A percentile compares a stretch with the other conserved stretches of the same genome.
These are phyloP conservation scores for Saturnispora besseyi DNA, from an alignment of 805 yeast species.

Conservation along the genomic window DNA sequence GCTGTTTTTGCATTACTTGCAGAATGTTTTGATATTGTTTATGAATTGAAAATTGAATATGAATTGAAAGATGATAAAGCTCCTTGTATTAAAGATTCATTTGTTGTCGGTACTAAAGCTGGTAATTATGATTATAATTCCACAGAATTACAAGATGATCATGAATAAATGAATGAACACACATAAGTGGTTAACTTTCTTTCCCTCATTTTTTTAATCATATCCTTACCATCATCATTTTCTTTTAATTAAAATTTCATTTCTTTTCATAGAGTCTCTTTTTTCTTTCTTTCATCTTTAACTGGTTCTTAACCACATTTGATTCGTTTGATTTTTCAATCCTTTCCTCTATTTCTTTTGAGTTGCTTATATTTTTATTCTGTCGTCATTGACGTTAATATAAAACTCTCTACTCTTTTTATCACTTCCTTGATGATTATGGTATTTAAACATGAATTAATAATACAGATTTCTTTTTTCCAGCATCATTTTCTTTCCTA, in stretches of 20 bases:
- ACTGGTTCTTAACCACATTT: not conserved
- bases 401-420: not conserved
- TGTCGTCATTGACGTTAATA: not conserved
- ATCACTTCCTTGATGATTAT: not conserved
- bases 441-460: not conserved
- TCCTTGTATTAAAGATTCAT: conserved; percentile 20
- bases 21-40: conserved; percentile 88
- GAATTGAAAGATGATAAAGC: conserved; percentile 47
- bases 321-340: not conserved
- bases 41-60: conserved; percentile 80
- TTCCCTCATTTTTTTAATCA: not conserved
- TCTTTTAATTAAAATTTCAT: not conserved
- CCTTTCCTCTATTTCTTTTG: not conserved
- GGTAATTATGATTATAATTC: conserved; percentile 29
- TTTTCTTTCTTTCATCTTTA: not conserved
- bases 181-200: not conserved
- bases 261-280: not conserved
- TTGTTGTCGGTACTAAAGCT: conserved; percentile 31
- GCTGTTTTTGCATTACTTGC: conserved; percentile 83
- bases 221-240: not conserved
- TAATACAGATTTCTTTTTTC: not conserved
- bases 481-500: not conserved
- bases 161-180: not conserved
- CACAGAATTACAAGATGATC: conserved; percentile 22
- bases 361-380: not conserved